A percentile compares a stretch with the other conserved stretches of the same genome.
These are phyloP conservation scores for Penicillium dipodomyicola DNA, from an alignment of 495 filamentous ascomycete species.

Conservation along the genomic window DNA sequence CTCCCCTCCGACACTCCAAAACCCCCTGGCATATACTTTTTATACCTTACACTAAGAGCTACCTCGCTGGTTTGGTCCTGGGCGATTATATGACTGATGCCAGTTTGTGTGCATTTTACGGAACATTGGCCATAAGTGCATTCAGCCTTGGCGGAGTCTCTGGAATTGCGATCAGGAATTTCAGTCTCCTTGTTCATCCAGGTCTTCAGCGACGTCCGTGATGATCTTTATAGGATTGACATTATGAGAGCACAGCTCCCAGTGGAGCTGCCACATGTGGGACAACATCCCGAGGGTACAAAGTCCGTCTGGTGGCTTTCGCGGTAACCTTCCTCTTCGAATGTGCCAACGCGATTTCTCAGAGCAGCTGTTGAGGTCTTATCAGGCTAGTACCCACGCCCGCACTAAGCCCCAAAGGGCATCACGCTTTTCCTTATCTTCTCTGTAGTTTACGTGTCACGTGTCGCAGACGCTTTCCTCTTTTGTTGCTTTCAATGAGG, in stretches of 20 bases:
- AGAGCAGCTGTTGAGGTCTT: neutral
- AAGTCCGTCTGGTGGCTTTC: neutral
- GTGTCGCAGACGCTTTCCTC: constrained; percentile 6
- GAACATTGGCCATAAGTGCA: constrained; percentile 26
- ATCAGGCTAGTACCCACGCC: neutral
- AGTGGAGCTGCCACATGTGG: neutral
- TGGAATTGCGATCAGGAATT: neutral
- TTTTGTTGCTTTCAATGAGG: neutral
- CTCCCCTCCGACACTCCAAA: constrained; percentile 23
- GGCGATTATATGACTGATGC: constrained; percentile 23
- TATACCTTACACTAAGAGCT: constrained; percentile 26
- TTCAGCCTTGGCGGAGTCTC: constrained; percentile 23
- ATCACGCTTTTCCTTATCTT: neutral
- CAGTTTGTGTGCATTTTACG: constrained; percentile 21
- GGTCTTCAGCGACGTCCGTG: neutral
- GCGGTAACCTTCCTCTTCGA: neutral
- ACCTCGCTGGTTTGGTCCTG: constrained; percentile 24
- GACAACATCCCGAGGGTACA: neutral
- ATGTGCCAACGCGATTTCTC: neutral
- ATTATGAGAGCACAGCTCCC: neutral
- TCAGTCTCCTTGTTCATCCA: neutral
- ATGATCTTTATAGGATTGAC: constrained; percentile 5
- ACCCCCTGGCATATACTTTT: constrained; percentile 27
- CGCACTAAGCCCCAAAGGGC: neutral
- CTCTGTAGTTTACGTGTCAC: constrained; percentile 1